Conservation (phyloP, 768 basidiomycete genomes). For the Suillus plorans region DNA sequence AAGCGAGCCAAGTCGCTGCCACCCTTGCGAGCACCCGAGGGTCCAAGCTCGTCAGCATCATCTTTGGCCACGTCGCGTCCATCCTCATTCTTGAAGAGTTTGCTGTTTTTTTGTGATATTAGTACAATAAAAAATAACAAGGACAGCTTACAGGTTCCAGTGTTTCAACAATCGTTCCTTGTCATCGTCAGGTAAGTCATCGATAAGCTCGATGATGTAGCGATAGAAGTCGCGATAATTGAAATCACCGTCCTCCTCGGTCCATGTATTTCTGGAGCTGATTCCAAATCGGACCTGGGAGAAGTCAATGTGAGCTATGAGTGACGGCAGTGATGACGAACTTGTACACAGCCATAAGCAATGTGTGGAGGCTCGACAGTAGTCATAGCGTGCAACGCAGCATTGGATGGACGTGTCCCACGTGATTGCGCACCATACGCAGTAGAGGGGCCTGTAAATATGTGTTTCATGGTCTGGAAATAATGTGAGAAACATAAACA, state of each 20-base stretch:
- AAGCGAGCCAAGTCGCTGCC: too few relatives aligned
- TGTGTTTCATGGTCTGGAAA: conserved; percentile 1
- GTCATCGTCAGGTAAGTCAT: background rate
- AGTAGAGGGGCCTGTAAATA: conserved; percentile 6
- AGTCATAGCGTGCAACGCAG: conserved; percentile 11
- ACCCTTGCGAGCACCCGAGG: too few relatives aligned
- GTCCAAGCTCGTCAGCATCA: too few relatives aligned
- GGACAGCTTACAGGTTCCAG: background rate
- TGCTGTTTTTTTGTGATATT: background rate
- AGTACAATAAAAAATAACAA: background rate
- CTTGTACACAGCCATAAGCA: conserved; percentile 11
- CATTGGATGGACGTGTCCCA: conserved; percentile 6
- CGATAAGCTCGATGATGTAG: background rate
- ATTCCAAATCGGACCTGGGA: background rate
- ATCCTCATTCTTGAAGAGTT: too few relatives aligned
- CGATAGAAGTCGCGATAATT: conserved; percentile 5
- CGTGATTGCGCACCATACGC: background rate
- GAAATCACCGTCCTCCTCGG: conserved; percentile 3
- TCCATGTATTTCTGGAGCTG: background rate
- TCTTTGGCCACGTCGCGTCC: too few relatives aligned
- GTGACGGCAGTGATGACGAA: background rate
- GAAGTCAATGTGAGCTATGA: too few relatives aligned
- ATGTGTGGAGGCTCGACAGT: conserved; percentile 10
- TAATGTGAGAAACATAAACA: background rate
- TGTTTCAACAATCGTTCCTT: background rate